A percentile compares a stretch with the other conserved stretches of the same genome.
phyloP scores from a whole-genome alignment of 2,329 filamentous ascomycete species.

The Coccinonectria pachysandricola region DNA sequence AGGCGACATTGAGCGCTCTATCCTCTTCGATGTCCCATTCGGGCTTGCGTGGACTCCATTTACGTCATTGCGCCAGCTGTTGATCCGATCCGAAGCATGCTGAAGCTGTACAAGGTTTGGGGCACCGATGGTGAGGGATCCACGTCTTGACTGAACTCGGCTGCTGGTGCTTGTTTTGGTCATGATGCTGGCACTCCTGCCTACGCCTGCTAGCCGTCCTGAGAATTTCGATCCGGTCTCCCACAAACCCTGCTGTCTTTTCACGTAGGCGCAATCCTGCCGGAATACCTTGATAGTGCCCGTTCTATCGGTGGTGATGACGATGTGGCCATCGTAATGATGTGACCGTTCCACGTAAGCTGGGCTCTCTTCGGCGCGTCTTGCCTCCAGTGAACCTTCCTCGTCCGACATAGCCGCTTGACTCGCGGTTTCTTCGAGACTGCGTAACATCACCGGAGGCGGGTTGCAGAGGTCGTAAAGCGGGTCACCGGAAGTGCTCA shows the following conservation, averaged over 20 bases:
- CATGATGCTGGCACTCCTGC: conserved; percentile 44
- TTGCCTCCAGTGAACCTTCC: conserved; percentile 22
- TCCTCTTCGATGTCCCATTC: conserved; percentile 31
- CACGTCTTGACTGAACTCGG: conserved; percentile 39
- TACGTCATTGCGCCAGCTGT: conserved; percentile 72
- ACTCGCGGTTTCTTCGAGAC: conserved; percentile 51
- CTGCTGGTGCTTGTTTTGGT: conserved; percentile 42
- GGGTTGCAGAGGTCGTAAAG: conserved; percentile 97
- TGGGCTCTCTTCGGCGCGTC: conserved; percentile 56
- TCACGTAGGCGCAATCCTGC: conserved; percentile 80
- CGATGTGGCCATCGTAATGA: conserved; percentile 77
- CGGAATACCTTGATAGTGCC: conserved; percentile 91
- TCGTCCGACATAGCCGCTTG: conserved; percentile 28
- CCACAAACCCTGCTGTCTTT: conserved; percentile 67
- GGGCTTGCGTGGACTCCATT: conserved; percentile 32
- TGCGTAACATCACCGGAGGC: conserved; percentile 74
- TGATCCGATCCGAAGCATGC: conserved; percentile 59
- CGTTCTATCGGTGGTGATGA: conserved; percentile 80
- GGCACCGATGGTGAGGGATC: conserved; percentile 36
- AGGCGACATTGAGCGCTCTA: conserved; percentile 47
- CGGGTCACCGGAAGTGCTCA: conserved; percentile 76
- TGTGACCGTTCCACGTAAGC: conserved; percentile 66
- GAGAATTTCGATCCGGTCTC: conserved; percentile 71
- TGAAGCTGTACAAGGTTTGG: conserved; percentile 21
- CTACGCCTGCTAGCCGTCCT: conserved; percentile 52